Percentiles rank a stretch among this genome's conserved stretches.
Evolutionary conservation across 2,329 filamentous ascomycete species (phyloP).

Genomic region (Cercospora zeina): DNA sequence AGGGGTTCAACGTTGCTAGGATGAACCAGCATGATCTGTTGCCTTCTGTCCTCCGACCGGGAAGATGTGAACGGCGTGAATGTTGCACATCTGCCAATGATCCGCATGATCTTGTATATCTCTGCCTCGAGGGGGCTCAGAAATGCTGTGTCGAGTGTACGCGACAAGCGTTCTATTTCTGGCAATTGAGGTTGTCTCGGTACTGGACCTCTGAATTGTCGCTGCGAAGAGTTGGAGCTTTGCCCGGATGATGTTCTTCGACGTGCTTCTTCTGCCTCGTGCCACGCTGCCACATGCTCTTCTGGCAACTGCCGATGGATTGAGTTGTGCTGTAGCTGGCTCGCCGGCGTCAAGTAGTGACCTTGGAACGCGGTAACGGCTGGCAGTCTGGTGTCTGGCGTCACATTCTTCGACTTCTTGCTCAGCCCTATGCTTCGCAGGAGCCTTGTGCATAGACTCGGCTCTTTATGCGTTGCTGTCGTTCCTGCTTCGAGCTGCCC

Average conservation of each 20-base stretch:
- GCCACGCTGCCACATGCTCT: constrained; percentile 4
- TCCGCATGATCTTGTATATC: constrained; percentile 15
- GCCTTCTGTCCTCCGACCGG: neutral
- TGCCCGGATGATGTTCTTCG: neutral
- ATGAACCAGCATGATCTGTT: constrained; percentile 16
- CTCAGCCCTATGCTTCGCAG: neutral
- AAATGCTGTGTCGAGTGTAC: neutral
- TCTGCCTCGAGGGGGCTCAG: constrained; percentile 12
- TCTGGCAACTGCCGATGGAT: constrained; percentile 11
- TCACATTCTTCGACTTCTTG: neutral
- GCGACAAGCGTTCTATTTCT: constrained; percentile 2
- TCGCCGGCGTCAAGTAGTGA: neutral
- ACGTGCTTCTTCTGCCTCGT: neutral
- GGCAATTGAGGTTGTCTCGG: constrained; percentile 4
- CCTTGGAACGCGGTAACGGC: neutral
- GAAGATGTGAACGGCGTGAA: constrained; percentile 14
- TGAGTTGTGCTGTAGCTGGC: constrained; percentile 1
- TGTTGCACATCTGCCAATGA: constrained; percentile 12
- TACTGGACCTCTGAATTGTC: constrained; percentile 8
- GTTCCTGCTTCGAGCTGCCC: constrained; percentile 2
- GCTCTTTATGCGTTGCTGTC: neutral
- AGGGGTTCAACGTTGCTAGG: constrained; percentile 7
- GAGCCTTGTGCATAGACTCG: neutral
- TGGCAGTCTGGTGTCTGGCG: neutral
- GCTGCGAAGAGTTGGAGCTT: neutral